Evolutionary conservation across 2,329 filamentous ascomycete species (phyloP), one percentile per base, ranked within the genome.

Genomic region (Neocatenulostroma microsporum): DNA sequence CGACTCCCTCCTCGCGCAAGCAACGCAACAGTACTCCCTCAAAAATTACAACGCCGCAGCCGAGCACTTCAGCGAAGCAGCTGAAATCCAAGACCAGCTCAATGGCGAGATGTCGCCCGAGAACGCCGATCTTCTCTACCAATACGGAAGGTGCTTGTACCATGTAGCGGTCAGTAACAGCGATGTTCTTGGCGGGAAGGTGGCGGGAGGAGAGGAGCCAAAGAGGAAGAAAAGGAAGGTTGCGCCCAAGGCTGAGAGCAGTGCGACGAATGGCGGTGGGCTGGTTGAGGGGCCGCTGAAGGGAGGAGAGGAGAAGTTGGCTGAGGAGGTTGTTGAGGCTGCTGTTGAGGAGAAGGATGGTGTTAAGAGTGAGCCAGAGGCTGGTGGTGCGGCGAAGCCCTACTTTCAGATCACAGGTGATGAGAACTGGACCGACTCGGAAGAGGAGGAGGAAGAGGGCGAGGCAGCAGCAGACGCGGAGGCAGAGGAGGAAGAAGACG

Each of bases 401-500:
- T 76, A 85, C 45, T 95, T 98, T 61, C 84, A 94, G 51, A 94
- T 98, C 57, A 82, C 79, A 4, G 91, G 91, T 39, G 89, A 96
- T 57, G 89, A 95, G 62, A 89, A 94, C 57, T 94, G 86, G 67
- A 84, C 85, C 36, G 86, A 91, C 33, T 82, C 82, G 5, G 82
- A 85, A 32, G 79, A 78, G 34, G 69, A 62, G 11, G 62, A 60
- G n/a, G 67, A 66, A 45, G 70, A 62, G 5, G 62, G 56, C 11
- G 67, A 64, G 5, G 58, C 60, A 12, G 67, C 56, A 11, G 67
- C 62, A 13, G 68, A 61, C 14, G 63, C 62, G 31, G 62, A 56
- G 19, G 61, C 57, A 3, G 70, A 66, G 36, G 69, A 69, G 27
- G 71, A 72, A 11, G 73, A 76, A 4, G 74, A 79, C 46, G 77